A percentile compares a stretch with the other conserved stretches of the same genome.
phyloP scores from a whole-genome alignment of 371 early-diverging fungal genomes.

The Mucor circinelloides region DNA sequence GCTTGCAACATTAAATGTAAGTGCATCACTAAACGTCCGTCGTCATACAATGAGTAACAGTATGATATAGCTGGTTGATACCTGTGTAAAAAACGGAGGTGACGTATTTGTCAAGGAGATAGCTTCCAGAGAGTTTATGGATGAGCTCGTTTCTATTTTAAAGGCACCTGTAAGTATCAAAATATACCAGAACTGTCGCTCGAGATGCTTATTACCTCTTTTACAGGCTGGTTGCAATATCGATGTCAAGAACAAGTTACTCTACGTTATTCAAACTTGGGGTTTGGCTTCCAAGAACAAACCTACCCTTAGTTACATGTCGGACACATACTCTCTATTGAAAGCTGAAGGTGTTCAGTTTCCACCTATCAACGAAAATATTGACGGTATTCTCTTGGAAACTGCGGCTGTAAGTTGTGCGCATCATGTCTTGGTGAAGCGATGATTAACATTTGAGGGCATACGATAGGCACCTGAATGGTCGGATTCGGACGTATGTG shows the following conservation, averaged over 20 bases:
- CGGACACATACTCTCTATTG: slow-evolving; percentile 75
- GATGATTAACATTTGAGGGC: background rate
- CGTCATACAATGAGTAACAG: background rate
- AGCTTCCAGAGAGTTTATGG: slow-evolving; percentile 89
- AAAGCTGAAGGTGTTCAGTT: slow-evolving; percentile 79
- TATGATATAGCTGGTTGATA: slow-evolving; percentile 74
- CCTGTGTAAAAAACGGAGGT: slow-evolving; percentile 95
- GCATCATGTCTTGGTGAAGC: background rate
- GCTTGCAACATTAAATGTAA: slow-evolving; percentile 84
- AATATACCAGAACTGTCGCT: background rate
- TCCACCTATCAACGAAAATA: slow-evolving; percentile 71
- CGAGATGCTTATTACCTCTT: background rate
- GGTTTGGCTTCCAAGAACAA: slow-evolving; percentile 79
- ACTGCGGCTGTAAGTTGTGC: slow-evolving; percentile 61
- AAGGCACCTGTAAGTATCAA: slow-evolving; percentile 60
- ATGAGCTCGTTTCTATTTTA: slow-evolving; percentile 74
- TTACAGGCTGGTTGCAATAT: slow-evolving; percentile 52
- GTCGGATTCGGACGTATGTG: slow-evolving; percentile 93
- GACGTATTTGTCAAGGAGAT: slow-evolving; percentile 86
- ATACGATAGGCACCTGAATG: slow-evolving; percentile 88
- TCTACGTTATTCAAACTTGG: slow-evolving; percentile 88
- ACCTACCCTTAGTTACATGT: slow-evolving; percentile 75
- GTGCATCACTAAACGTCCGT: background rate
- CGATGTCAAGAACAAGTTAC: slow-evolving; percentile 75
- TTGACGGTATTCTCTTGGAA: slow-evolving; percentile 70